Base-by-base conservation (phyloP, 805 yeast genomes). In the Pichia heedii region DNA sequence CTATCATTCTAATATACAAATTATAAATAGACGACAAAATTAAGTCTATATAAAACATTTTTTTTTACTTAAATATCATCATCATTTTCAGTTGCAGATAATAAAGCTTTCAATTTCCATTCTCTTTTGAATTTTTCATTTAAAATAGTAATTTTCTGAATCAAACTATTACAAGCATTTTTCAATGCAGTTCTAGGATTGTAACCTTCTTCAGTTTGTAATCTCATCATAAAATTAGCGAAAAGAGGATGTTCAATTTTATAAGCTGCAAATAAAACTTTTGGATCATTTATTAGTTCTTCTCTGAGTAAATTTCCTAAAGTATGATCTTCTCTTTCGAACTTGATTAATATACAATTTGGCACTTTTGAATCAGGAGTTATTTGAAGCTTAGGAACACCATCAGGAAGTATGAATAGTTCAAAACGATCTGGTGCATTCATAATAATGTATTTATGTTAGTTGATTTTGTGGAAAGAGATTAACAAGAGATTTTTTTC, bases 341-440 rank as follows among this genome's bases (percentile, higher is more conserved):
- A 87, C 49, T 86, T 87, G 53, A 93, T 75, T 48, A 89, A 77
- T 38, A 95, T 89, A 37, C 97, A 94, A 61, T 93, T 93, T 20
- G 97, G 96, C 30, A 90, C 93, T 56, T 89, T 84, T 44, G 94
- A 79, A 66, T 93, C 99, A 8, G 97, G 96, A 26, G 88, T 83
- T 43, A 93, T 79, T 49, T 81, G 80, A 48, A 93, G 73, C 85
- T 93, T 93, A 41, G 90, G 84, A 42, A 86, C 94, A 42, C 98
- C 97, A 63, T 93, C 99, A n/a, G 97, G 97, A 55, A 93, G 73
- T 54, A 93, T 77, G 62, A 93, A 93, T 34, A 93, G 77, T 71
- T 93, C 99, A 63, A 90, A 93, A 74, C 98, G 82, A 69, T 93
- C 98, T 66, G 99, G 99, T 58, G 97, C 97, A 69, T 93, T 93